Conservation (phyloP, 1,284 basidiomycete species). For the Ustilago sp. region DNA sequence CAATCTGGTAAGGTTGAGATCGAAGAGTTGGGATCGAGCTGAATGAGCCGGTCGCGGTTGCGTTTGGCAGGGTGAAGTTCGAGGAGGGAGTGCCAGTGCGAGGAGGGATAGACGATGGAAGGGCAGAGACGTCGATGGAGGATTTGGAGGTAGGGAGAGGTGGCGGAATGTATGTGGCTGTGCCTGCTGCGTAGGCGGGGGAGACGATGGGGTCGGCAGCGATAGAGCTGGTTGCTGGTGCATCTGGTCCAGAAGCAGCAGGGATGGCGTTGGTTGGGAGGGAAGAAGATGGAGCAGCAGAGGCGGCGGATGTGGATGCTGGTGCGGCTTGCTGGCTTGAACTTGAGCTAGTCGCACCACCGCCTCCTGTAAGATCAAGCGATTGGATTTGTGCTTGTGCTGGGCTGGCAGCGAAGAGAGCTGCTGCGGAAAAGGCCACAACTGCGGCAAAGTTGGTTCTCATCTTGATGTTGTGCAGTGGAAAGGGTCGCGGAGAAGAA, state of each 20-base stretch:
- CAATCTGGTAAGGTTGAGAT: slow-evolving; percentile 51
- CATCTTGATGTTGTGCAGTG: slow-evolving; percentile 15
- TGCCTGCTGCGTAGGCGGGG: slow-evolving; percentile 45
- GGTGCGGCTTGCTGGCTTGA: slow-evolving; percentile 18
- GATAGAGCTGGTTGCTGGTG: slow-evolving; percentile 32
- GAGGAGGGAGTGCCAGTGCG: slow-evolving; percentile 43
- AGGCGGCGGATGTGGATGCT: slow-evolving; percentile 10
- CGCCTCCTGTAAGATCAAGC: slow-evolving; percentile 31
- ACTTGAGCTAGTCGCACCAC: slow-evolving; percentile 3
- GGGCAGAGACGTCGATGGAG: slow-evolving; percentile 35
- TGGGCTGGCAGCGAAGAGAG: slow-evolving; percentile 24
- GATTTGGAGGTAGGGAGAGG: slow-evolving; percentile 28
- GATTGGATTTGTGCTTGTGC: slow-evolving; percentile 28
- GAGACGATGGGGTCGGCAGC: slow-evolving; percentile 23
- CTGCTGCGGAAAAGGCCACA: slow-evolving; percentile 33
- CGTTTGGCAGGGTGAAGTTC: slow-evolving; percentile 55
- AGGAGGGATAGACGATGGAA: slow-evolving; percentile 32
- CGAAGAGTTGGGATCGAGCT: slow-evolving; percentile 28
- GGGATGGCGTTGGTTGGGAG: slow-evolving; percentile 22
- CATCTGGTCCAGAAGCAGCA: slow-evolving; percentile 26
- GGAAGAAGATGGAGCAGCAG: slow-evolving; percentile 12
- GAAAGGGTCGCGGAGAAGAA: background rate
- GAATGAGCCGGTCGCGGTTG: slow-evolving; percentile 50
- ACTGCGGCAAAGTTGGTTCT: slow-evolving; percentile 32
- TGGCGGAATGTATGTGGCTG: slow-evolving; percentile 39